Evolutionary conservation across 179 eudicot species (phyloP).

Genomic region (Drosera spatulata): DNA sequence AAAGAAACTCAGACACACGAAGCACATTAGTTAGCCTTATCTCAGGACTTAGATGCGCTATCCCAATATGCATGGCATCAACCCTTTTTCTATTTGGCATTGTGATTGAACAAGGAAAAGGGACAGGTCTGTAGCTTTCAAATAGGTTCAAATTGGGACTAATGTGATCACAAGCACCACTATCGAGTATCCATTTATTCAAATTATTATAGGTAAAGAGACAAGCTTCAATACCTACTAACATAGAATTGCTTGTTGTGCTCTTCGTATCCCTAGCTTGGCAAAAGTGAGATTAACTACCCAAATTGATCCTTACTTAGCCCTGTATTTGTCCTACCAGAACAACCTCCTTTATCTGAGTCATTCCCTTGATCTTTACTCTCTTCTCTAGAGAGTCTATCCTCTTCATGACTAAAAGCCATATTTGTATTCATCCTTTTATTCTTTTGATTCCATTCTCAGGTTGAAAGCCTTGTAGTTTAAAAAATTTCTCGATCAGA

Average conservation of each 20-base stretch:
- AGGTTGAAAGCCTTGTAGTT: neutral
- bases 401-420: too few relatives aligned
- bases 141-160: neutral
- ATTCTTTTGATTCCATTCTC: neutral
- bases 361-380: too few relatives aligned
- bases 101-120: neutral
- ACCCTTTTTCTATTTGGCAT: too few relatives aligned
- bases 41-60: neutral
- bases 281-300: too few relatives aligned
- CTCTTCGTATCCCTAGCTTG: too few relatives aligned
- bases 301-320: too few relatives aligned
- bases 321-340: too few relatives aligned
- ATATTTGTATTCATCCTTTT: neutral
- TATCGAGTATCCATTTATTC: neutral
- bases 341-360: too few relatives aligned
- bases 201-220: neutral
- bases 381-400: too few relatives aligned
- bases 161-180: slow-evolving; percentile 1
- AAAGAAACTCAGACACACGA: neutral
- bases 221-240: neutral
- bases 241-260: neutral
- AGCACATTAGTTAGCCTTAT: neutral
- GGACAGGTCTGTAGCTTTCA: neutral
- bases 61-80: too few relatives aligned
- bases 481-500: neutral